These are phyloP conservation scores for Bonia amplexicaulis DNA, from an alignment of 176 grass and related monocot genomes.

Conservation along the genomic window DNA sequence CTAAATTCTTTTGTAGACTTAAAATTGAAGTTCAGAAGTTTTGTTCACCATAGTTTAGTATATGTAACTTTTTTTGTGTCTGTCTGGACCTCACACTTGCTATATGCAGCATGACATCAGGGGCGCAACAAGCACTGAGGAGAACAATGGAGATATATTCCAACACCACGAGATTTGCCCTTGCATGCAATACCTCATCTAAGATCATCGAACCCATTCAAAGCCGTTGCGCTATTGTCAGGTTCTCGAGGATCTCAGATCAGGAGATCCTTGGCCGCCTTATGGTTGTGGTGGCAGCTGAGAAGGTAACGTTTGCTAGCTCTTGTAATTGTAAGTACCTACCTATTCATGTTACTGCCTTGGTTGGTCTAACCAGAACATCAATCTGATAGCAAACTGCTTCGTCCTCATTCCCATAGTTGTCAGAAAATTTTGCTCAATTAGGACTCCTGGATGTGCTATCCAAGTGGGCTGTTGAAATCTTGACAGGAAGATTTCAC, in stretches of 20 bases:
- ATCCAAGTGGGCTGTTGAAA: not conserved
- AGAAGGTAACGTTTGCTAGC: constrained; percentile 56
- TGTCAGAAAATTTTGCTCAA: not conserved
- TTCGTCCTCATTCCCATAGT: not conserved
- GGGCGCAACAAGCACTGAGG: constrained; percentile 89
- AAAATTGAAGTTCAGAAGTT: not conserved
- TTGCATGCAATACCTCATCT: constrained; percentile 95
- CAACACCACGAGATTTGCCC: constrained; percentile 89
- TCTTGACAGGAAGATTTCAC: not conserved
- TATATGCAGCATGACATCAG: constrained; percentile 81
- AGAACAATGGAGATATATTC: constrained; percentile 99
- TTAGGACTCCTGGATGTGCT: not conserved
- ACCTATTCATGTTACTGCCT: not conserved
- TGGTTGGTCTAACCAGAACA: not conserved
- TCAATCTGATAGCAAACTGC: not conserved
- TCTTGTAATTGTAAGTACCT: not conserved
- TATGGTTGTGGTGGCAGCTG: constrained; percentile 83
- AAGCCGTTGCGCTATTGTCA: constrained; percentile 90
- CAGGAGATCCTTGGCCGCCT: constrained; percentile 89
- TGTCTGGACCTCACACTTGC: constrained; percentile 2
- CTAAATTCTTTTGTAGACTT: not conserved
- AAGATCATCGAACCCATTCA: constrained; percentile 99
- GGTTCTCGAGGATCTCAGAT: constrained; percentile 89
- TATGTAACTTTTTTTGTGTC: not conserved
- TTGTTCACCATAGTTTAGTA: not conserved